Evolutionary conservation across 148 eudicot species (phyloP), one percentile per base, ranked within the genome.

Genomic region (Bassia scoparia): DNA sequence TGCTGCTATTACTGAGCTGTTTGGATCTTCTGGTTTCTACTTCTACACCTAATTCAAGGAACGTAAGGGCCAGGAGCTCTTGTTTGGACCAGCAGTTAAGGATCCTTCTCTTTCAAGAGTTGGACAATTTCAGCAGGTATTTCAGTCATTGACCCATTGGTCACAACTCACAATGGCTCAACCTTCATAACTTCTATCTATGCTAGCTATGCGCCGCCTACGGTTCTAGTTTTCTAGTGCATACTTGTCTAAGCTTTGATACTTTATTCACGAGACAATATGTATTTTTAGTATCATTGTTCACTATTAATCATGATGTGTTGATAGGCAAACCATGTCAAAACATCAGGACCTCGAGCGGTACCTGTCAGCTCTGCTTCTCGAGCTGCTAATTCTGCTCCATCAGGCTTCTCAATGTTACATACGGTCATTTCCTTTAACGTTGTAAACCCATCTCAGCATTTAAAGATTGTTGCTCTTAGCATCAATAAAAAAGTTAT

Each of bases 1-100:
- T 86, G 97, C 99, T 82, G 99, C 99, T 69, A 87, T 96, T 69
- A 96, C 97, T 24, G 99, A 96, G 63, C 97, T 97, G 79, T 81
- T 96, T 83, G 99, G 99, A 76, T 87, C 90, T 52, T 96, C 97
- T 71, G 99, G 99, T 68, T 96, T 82, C 79, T n/a, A 89, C 86
- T 61, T 81, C 94, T 79, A 88, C 96, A 23, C 94, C 99, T 3
- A 67, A 84, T 48, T 80, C 83, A 61, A 92, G 84, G 82, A 96
- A 86, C 83, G 92, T 72, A 92, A 89, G 86, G 84, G 85, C 38
- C 99, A 85, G 75, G 97, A 90, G 24, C 80, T 92, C 53, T 83
- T 79, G 69, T 86, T 82, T 76, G 89, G 85, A 33, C 64, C 87
- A 50, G 50, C 87, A 60, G 83, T 74, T 20, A 96, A 92, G 76